Conservation (phyloP, 805 yeast genomes). For the Saccharomycopsis olivae region DNA sequence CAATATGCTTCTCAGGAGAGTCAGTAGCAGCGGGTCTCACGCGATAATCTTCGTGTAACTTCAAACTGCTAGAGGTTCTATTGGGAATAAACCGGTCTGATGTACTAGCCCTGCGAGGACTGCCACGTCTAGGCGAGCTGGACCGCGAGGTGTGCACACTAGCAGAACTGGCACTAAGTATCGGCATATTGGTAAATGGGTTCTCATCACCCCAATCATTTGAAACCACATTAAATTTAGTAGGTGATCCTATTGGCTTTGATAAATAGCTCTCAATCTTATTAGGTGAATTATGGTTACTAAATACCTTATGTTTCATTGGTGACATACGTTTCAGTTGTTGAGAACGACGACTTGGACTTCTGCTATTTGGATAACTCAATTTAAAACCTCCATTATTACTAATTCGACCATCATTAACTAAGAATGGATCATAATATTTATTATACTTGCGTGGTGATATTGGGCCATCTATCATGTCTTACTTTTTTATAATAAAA, state of each 20-base stretch:
- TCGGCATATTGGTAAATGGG: slow-evolving; percentile 6
- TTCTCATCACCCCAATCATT: slow-evolving; percentile 25
- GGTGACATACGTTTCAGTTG: too few relatives aligned
- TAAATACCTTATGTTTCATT: not conserved
- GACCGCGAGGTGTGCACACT: slow-evolving; percentile 17
- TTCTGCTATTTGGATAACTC: too few relatives aligned
- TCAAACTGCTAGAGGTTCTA: slow-evolving; percentile 39
- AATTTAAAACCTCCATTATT: too few relatives aligned
- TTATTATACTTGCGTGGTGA: too few relatives aligned
- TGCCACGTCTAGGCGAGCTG: slow-evolving; percentile 10
- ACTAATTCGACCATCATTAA: too few relatives aligned
- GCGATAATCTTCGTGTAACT: slow-evolving; percentile 28
- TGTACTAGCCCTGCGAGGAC: slow-evolving; percentile 23
- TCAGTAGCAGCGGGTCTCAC: slow-evolving; percentile 27
- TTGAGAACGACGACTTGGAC: too few relatives aligned
- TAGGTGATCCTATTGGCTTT: slow-evolving; percentile 26
- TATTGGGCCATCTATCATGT: too few relatives aligned
- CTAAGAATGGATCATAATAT: not conserved
- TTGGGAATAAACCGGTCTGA: slow-evolving; percentile 52
- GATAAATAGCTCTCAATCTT: not conserved
- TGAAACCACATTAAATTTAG: slow-evolving; percentile 34
- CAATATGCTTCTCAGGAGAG: slow-evolving; percentile 32
- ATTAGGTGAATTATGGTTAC: not conserved
- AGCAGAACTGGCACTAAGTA: slow-evolving; percentile 4
- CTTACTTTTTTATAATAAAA: too few relatives aligned